Evolutionary conservation across 805 yeast genomes (phyloP), one percentile per base, ranked within the genome.

Genomic region (Myxozyma neglecta): DNA sequence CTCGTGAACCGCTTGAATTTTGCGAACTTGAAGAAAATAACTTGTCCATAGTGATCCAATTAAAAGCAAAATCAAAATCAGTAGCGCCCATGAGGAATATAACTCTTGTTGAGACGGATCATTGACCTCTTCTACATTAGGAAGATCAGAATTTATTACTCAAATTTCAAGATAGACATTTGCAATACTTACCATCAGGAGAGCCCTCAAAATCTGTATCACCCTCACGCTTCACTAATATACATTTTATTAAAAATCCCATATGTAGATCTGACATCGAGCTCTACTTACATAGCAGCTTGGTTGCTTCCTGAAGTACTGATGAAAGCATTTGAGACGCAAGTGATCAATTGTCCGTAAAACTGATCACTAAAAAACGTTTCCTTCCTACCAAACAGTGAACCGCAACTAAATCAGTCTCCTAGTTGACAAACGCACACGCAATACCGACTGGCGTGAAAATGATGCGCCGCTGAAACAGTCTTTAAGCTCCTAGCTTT

Each of bases 61-160:
- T 52, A 94, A 78, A 48, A 94, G 79, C 60, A 88, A 83, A 53
- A 94, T 73, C 66, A 94, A 79, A 64, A 94, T 96, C 75, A 91
- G 90, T 29, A 94, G 77, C 0, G 99, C 98, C 99, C 99, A 94
- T 0, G 97, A 90, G 4, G 96, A 89, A 74, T 91, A 94, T 69
- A 94, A 90, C 74, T 94, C 99, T 70, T 93, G 97, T 3, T 93
- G 86, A 16, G 90, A 88, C 0, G 98, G 97, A 70, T 89, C 90
- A 6, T 53, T 56, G n/a, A 53, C 48, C 7, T 60, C 66, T 13
- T 60, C 66, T 61, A 36, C 3, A 11, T 10, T 7, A 11, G 14
- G n/a, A 16, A 6, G 34, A 48, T 34, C 10, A 32, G 29, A 24
- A 24, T 24, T 24, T 5, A 24, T 24, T 24, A 3, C 29, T 24